Conservation (phyloP, 129 eudicot genomes). For the Glebionis coronaria region DNA sequence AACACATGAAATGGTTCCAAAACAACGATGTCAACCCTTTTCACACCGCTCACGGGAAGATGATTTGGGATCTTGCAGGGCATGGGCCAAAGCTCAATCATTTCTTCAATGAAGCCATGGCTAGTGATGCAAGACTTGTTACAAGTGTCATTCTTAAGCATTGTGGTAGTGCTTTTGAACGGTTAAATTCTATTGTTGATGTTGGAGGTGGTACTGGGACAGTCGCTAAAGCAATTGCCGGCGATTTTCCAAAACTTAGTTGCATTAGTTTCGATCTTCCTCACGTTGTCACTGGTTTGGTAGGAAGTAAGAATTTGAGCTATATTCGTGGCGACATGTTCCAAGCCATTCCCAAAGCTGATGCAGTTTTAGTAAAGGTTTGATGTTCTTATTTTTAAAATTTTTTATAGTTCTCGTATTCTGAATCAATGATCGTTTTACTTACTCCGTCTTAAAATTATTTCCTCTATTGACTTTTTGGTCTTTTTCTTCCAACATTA, state of each 20-base stretch:
- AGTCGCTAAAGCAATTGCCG: slow-evolving; percentile 21
- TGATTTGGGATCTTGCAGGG: slow-evolving; percentile 6
- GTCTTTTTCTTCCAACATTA: too few relatives aligned
- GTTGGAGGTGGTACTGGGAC: slow-evolving; percentile 41
- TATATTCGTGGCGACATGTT: slow-evolving; percentile 29
- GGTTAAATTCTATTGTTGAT: slow-evolving; percentile 30
- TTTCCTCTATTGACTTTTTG: too few relatives aligned
- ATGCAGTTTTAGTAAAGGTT: slow-evolving; percentile 24
- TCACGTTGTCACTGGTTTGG: slow-evolving; percentile 24
- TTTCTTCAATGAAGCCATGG: slow-evolving; percentile 32
- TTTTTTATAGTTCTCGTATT: neutral
- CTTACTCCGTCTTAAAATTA: too few relatives aligned
- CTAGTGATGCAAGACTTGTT: slow-evolving; percentile 33
- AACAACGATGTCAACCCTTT: slow-evolving; percentile 17
- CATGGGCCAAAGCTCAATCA: slow-evolving; percentile 23
- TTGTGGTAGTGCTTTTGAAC: slow-evolving; percentile 10
- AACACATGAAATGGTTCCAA: slow-evolving; percentile 28
- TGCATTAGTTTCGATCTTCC: slow-evolving; percentile 32
- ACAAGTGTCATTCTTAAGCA: slow-evolving; percentile 15
- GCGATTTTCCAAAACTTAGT: slow-evolving; percentile 12
- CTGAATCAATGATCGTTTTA: neutral
- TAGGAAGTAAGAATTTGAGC: slow-evolving; percentile 12
- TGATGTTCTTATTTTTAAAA: neutral
- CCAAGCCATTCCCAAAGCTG: slow-evolving; percentile 19
- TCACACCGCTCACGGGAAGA: slow-evolving; percentile 18